Evolutionary conservation across 441 rosid genomes (phyloP).

Genomic region (Adansonia rubrostipa): DNA sequence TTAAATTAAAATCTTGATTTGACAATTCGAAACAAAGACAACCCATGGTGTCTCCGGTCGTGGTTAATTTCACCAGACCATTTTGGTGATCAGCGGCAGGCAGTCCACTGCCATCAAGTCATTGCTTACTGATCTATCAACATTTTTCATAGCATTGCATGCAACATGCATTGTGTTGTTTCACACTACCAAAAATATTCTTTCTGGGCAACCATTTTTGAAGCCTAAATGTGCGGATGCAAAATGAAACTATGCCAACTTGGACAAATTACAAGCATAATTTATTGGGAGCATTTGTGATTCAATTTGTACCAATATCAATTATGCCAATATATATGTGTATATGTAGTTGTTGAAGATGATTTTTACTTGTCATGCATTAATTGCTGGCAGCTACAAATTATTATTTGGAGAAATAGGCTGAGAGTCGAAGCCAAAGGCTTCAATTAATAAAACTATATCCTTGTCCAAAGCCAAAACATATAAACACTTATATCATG

Average conservation of each 20-base stretch:
- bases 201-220: background rate
- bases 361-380: too few relatives aligned
- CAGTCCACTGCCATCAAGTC: background rate
- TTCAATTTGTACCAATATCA: too few relatives aligned
- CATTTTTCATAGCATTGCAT: background rate
- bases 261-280: background rate
- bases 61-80: background rate
- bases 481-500: background rate
- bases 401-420: too few relatives aligned
- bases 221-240: background rate
- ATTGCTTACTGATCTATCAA: background rate
- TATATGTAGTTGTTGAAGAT: too few relatives aligned
- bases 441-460: too few relatives aligned
- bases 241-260: background rate
- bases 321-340: too few relatives aligned
- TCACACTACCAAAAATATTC: background rate
- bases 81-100: background rate
- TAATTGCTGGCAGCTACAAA: too few relatives aligned
- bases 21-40: background rate
- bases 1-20: background rate
- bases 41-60: background rate
- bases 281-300: too few relatives aligned
- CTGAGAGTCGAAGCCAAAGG: too few relatives aligned
- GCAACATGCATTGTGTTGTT: conserved; percentile 3
- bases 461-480: background rate